These are phyloP conservation scores for Diaporthe destruens DNA, from an alignment of 2,329 filamentous ascomycete species.

Conservation along the genomic window DNA sequence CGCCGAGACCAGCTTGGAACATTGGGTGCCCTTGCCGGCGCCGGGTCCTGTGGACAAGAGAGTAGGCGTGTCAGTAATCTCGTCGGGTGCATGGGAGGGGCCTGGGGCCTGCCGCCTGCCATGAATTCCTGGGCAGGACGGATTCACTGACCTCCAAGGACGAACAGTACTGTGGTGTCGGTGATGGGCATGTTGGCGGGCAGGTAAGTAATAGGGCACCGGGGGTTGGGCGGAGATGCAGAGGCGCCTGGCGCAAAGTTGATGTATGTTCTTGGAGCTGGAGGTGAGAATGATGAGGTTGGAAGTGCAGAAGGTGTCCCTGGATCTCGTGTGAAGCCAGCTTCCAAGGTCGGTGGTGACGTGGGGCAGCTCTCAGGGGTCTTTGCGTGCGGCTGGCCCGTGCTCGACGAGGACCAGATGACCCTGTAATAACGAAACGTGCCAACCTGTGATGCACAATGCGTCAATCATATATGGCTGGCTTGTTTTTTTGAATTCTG, in stretches of 20 bases:
- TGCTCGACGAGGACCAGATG: neutral
- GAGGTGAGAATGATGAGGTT: slow-evolving; percentile 13
- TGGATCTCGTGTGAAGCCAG: slow-evolving; percentile 24
- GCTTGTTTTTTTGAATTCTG: too few species aligned
- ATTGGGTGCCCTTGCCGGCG: slow-evolving; percentile 97
- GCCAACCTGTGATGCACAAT: neutral
- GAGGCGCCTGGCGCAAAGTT: neutral
- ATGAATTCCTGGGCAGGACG: neutral
- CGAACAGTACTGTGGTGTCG: slow-evolving; percentile 43
- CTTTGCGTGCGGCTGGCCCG: slow-evolving; percentile 14
- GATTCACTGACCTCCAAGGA: slow-evolving; percentile 38
- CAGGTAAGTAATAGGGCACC: too few species aligned
- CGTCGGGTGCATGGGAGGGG: neutral
- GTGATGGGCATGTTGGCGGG: slow-evolving; percentile 42
- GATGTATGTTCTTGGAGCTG: neutral
- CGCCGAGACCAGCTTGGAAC: slow-evolving; percentile 85
- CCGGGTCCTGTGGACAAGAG: slow-evolving; percentile 73
- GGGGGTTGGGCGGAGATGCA: neutral
- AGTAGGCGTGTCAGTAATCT: neutral
- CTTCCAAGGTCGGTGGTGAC: slow-evolving; percentile 36
- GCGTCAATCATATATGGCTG: neutral
- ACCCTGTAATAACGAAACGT: neutral
- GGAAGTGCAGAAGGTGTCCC: slow-evolving; percentile 18
- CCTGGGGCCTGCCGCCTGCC: neutral
- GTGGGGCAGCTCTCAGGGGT: slow-evolving; percentile 34